Percentiles rank a stretch among this genome's conserved stretches.
Conservation (phyloP, 2,329 filamentous ascomycete genomes). For the Arthrinium phaeospermum region DNA sequence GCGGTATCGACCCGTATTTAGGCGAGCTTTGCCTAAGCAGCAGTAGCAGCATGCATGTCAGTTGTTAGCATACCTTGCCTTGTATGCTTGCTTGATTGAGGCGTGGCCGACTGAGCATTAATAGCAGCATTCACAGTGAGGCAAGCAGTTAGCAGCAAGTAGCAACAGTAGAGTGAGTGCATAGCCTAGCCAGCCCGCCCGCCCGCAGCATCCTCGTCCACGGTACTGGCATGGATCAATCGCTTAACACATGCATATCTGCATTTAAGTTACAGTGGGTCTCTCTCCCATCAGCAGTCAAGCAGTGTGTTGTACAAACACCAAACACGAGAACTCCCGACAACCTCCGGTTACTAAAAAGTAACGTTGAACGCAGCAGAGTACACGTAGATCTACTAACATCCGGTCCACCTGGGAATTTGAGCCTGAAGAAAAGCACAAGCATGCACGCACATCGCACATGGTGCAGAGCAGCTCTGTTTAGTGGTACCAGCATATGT, state of each 20-base stretch:
- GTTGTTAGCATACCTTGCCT: background rate
- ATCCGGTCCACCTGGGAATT: background rate
- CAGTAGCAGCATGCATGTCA: background rate
- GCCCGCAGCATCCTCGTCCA: background rate
- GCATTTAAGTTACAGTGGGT: background rate
- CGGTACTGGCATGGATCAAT: background rate
- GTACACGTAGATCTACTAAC: background rate
- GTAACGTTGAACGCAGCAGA: background rate
- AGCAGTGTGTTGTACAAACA: background rate
- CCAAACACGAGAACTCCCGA: background rate
- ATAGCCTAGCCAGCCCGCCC: background rate
- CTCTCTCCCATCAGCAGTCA: no score
- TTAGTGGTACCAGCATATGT: no score
- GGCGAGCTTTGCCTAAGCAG: background rate
- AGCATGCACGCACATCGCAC: background rate
- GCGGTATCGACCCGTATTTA: conserved; percentile 1
- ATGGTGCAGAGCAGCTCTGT: no score
- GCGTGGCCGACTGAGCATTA: background rate
- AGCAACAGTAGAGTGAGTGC: no score
- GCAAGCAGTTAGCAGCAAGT: background rate
- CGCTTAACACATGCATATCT: conserved; percentile 10
- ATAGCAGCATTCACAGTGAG: background rate
- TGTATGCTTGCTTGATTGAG: background rate
- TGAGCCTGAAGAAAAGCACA: background rate
- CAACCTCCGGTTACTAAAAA: background rate